phyloP scores from a whole-genome alignment of 306 rosid species.

The peach (Prunus persica) region DNA sequence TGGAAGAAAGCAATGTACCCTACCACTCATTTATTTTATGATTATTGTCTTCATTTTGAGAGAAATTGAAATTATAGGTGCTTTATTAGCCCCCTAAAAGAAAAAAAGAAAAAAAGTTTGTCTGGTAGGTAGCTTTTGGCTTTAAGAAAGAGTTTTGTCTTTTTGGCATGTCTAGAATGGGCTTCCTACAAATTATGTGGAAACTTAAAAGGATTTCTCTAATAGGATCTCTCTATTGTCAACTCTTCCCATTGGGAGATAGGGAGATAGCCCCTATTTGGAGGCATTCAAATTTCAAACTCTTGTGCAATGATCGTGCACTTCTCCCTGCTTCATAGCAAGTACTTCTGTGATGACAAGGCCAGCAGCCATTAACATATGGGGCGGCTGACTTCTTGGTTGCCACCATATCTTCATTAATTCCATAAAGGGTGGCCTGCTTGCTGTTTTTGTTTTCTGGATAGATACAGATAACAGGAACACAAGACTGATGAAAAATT shows the following conservation, averaged over 20 bases:
- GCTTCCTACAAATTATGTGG: not conserved
- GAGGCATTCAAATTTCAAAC: not conserved
- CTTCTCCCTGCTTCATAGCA: not conserved
- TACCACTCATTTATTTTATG: no score
- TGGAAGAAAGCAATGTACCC: no score
- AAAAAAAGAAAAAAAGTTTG: not conserved
- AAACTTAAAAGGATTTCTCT: not conserved
- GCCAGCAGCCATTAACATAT: not conserved
- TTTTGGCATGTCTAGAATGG: not conserved
- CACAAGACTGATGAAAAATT: not conserved
- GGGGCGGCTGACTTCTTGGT: conserved; percentile 15
- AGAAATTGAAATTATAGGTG: not conserved
- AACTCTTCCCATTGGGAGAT: conserved; percentile 1
- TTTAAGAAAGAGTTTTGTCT: not conserved
- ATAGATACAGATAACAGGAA: not conserved
- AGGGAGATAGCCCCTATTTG: not conserved
- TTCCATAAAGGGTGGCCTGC: not conserved
- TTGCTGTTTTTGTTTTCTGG: not conserved
- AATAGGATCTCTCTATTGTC: conserved; percentile 8
- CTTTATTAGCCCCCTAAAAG: not conserved
- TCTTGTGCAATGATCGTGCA: not conserved
- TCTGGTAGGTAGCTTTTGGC: not conserved
- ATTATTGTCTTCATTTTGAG: no score
- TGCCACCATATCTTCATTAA: not conserved
- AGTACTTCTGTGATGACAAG: not conserved